phyloP scores from a whole-genome alignment of 805 yeast genomes.

The Kodamaea sagamina region DNA sequence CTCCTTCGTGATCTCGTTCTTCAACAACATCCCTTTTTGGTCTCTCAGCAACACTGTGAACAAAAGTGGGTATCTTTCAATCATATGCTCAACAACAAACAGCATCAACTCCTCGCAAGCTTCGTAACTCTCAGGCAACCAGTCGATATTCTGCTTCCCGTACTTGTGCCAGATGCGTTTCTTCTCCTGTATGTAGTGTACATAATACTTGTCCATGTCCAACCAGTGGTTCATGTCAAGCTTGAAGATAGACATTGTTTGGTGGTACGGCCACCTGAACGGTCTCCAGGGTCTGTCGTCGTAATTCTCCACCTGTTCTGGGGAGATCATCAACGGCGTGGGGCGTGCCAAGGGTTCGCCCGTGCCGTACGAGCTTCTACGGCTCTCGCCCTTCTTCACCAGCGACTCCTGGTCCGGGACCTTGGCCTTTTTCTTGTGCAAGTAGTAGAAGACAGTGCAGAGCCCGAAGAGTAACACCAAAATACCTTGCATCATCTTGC shows the following conservation, averaged over 20 bases:
- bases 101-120: conserved; percentile 67
- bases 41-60: conserved; percentile 49
- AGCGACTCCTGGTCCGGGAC: conserved; percentile 12
- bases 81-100: conserved; percentile 58
- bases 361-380: conserved; percentile 7
- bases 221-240: conserved; percentile 76
- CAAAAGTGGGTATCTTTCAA: conserved; percentile 61
- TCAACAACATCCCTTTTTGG: conserved; percentile 49
- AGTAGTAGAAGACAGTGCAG: conserved; percentile 2
- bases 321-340: conserved; percentile 62
- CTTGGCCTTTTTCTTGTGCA: conserved; percentile 4
- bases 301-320: conserved; percentile 63
- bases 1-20: conserved; percentile 65
- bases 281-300: conserved; percentile 84
- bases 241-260: conserved; percentile 73
- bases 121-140: conserved; percentile 65
- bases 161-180: conserved; percentile 56
- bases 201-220: conserved; percentile 76
- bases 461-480: not conserved
- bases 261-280: conserved; percentile 78
- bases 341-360: conserved; percentile 42
- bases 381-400: conserved; percentile 14
- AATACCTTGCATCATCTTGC: not conserved
- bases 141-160: conserved; percentile 63
- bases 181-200: conserved; percentile 66